Evolutionary conservation across 106 monocot genomes (phyloP).

Genomic region (Agapanthus africanus): DNA sequence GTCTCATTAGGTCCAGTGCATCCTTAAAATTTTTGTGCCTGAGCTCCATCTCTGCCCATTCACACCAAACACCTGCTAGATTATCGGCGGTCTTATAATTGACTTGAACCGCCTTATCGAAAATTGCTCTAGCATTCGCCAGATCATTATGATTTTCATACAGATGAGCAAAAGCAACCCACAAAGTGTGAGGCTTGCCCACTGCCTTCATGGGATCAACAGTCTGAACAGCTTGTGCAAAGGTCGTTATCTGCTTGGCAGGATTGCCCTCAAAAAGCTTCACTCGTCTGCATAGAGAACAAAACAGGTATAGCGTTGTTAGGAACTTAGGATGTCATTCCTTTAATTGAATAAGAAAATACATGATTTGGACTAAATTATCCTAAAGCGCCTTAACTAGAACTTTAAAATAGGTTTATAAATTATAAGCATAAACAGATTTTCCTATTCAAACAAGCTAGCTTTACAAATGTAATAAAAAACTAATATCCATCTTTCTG

Average conservation of each 20-base stretch:
- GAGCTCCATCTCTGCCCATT: slow-evolving; percentile 98
- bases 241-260: slow-evolving; percentile 75
- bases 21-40: slow-evolving; percentile 82
- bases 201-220: slow-evolving; percentile 95
- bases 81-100: slow-evolving; percentile 79
- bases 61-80: slow-evolving; percentile 92
- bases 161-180: slow-evolving; percentile 84
- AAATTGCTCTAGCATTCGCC: slow-evolving; percentile 78
- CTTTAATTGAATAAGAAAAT: too few species aligned
- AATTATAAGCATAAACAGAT: too few species aligned
- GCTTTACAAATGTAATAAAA: too few species aligned
- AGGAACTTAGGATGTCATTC: too few species aligned
- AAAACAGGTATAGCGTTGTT: not conserved
- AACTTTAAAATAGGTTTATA: too few species aligned
- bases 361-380: too few species aligned
- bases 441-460: too few species aligned
- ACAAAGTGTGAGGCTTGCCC: slow-evolving; percentile 93
- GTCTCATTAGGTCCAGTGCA: slow-evolving; percentile 73
- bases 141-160: slow-evolving; percentile 92
- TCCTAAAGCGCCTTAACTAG: too few species aligned
- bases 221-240: slow-evolving; percentile 89
- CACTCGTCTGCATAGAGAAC: slow-evolving; percentile 50
- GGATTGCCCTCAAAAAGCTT: slow-evolving; percentile 90
- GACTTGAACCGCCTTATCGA: slow-evolving; percentile 90
- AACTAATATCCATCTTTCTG: too few species aligned